A percentile compares a stretch with the other conserved stretches of the same genome.
phyloP scores from a whole-genome alignment of 2,329 filamentous ascomycete genomes.

The Paecilomyces niveus region DNA sequence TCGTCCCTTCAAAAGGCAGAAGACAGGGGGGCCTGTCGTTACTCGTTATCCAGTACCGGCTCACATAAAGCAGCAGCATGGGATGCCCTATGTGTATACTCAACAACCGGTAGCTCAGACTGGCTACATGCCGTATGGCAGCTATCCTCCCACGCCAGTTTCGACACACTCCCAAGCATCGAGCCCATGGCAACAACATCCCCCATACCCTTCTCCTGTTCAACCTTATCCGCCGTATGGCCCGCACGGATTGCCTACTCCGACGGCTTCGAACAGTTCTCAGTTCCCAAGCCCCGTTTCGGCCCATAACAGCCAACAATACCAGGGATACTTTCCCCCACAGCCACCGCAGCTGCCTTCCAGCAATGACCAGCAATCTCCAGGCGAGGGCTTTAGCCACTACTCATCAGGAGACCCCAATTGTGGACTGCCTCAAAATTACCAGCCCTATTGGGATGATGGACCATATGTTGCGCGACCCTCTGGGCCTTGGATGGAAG shows the following conservation, averaged over 20 bases:
- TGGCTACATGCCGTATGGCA: slow-evolving; percentile 5
- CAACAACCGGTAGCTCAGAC: slow-evolving; percentile 11
- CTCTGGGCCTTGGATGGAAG: slow-evolving; percentile 13
- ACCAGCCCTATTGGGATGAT: slow-evolving; percentile 6
- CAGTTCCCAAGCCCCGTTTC: slow-evolving; percentile 9
- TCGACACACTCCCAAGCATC: slow-evolving; percentile 9
- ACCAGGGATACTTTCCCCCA: slow-evolving; percentile 9
- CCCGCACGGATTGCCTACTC: slow-evolving; percentile 12
- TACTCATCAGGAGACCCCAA: neutral
- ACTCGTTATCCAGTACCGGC: slow-evolving; percentile 13
- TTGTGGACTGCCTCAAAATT: slow-evolving; percentile 2
- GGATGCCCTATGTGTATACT: slow-evolving; percentile 11
- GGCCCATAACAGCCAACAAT: slow-evolving; percentile 4
- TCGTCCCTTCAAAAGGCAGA: slow-evolving; percentile 20
- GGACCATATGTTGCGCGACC: slow-evolving; percentile 3
- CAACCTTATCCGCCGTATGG: slow-evolving; percentile 16
- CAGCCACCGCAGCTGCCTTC: slow-evolving; percentile 2
- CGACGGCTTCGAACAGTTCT: slow-evolving; percentile 10
- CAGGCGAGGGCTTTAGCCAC: slow-evolving; percentile 1
- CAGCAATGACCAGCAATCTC: slow-evolving; percentile 1
- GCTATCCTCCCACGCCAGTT: slow-evolving; percentile 13
- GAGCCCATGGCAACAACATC: slow-evolving; percentile 14
- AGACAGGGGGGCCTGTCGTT: slow-evolving; percentile 14
- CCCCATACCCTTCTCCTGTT: slow-evolving; percentile 8
- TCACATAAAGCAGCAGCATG: slow-evolving; percentile 10